Base-by-base conservation (phyloP, 83 land plant genomes). In the Thuja plicata region DNA sequence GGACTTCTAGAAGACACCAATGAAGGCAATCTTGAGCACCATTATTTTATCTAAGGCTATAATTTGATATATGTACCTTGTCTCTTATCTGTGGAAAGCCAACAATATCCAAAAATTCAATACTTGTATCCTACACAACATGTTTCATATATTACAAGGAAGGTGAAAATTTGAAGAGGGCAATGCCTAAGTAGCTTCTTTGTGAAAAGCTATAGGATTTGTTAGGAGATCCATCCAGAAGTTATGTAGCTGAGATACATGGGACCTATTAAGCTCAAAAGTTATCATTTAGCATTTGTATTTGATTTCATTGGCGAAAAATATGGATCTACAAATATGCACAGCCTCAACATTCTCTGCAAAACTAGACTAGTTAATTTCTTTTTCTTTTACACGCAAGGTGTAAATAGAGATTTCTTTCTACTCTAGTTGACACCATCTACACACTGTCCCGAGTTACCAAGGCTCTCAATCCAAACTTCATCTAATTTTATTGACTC, bases 1-100 rank as follows among this genome's bases (percentile, higher is more conserved):
- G 99, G 27, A 96, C 90, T 8, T 97, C 99, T 32, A 96, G 99
- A 30, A 96, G 91, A 90, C 99, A 97, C 99, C 99, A 97, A 90
- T 96, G 98, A 89, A 97, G 90, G 87, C 98, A 97, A 89, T 96
- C 98, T 45, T 93, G 91, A 8, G 84, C 90, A 3, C 91, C 93
- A 34, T 54, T 34, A 21, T 87, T 78, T 32, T 80, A 74, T 57
- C 77, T 90, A 3, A 85, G 17, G 40, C 93, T 91, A 79, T 95
- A 96, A 84, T 88, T 94, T 43, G 97, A 95, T 34, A 96, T 87
- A 88, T 97, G 97, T 15, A 91, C 93, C 50, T 97, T 96, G 35
- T 91, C 96, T 48, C 99, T 91, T 77, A 93, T 87, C 78, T 93
- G 87, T 40, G 97, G 95, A 19, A 95, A 17, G 16, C 89, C 92